Base-by-base conservation (phyloP, 2,329 filamentous ascomycete genomes). In the Plectosphaerella plurivora region DNA sequence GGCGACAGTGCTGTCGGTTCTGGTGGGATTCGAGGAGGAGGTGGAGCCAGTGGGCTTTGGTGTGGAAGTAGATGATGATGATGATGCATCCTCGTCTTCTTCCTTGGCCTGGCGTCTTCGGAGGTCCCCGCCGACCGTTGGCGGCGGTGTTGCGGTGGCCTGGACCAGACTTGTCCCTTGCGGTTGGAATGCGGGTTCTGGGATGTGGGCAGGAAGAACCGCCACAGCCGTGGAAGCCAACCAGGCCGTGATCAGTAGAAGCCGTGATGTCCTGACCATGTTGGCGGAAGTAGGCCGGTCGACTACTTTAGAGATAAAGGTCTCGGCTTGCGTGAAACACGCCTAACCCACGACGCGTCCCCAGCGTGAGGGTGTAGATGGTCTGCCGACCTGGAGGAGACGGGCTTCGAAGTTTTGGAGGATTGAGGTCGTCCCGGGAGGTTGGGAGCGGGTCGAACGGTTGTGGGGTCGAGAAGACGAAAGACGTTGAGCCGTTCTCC, bases 81-180 rank as follows among this genome's bases (percentile, higher is more conserved):
- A 12, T n/a, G 35, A 12, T 49, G 51, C 50, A 33, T 53, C 46
- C 18, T 50, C 47, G 39, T 59, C 55, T 25, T 57, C 57, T 9
- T 53, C 50, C 37, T 55, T 60, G 50, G 63, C 62, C 44, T 63
- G 60, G 33, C 63, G 64, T 57, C 65, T 61, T 47, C 50, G 56
- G 36, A 62, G 52, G 28, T 60, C 55, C 10, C 52, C 48, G 22
- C 24, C 48, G 42, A 22, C n/a, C 5, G 48, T 22, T 22, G 28
- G 18, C 24, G 37, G 16, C 22, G 37, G 25, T 4, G n/a, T 28
- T 18, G 15, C 37, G 11, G 15, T 24, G 14, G 28, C 39, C 8
- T 11, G 22, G n/a, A 41, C 9, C 8, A 44, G 33, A 35, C 22
- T 24, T 7, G n/a, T 28, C 18, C 20, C 16, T 6, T n/a, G 18